Conservation (phyloP, 2,329 filamentous ascomycete genomes). For the Xylariaceae sp. region DNA sequence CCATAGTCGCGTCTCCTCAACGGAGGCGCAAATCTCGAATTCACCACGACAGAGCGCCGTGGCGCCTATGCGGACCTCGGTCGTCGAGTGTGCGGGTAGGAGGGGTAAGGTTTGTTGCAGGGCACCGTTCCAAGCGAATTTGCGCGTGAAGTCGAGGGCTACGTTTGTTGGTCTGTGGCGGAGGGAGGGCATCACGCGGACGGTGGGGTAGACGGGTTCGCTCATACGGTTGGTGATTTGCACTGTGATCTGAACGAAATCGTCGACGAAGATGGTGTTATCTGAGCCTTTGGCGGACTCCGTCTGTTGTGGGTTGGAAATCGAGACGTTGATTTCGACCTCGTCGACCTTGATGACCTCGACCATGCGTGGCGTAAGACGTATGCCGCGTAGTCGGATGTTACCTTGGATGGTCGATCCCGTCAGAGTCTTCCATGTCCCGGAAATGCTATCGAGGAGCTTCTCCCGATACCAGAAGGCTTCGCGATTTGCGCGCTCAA, state of each 20-base stretch:
- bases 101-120: conserved; percentile 68
- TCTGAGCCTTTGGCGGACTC: conserved; percentile 7
- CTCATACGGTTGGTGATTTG: conserved; percentile 68
- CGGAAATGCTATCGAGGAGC: conserved; percentile 65
- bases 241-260: conserved; percentile 66
- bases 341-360: conserved; percentile 79
- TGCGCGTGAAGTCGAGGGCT: conserved; percentile 75
- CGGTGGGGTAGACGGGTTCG: conserved; percentile 61
- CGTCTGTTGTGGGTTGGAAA: conserved; percentile 34
- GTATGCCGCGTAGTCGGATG: conserved; percentile 71
- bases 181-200: conserved; percentile 72
- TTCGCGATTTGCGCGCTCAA: conserved; percentile 71
- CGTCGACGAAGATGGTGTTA: conserved; percentile 43
- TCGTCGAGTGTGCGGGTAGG: conserved; percentile 53
- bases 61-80: conserved; percentile 61
- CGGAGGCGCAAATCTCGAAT: conserved; percentile 73
- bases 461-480: conserved; percentile 88
- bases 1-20: conserved; percentile 70
- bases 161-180: conserved; percentile 65
- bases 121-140: conserved; percentile 79
- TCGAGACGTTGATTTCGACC: conserved; percentile 59
- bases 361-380: conserved; percentile 72
- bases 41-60: conserved; percentile 73
- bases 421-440: conserved; percentile 61
- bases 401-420: conserved; percentile 53